phyloP scores from a whole-genome alignment of 2,329 filamentous ascomycete genomes.

The Trichoderma sp. region DNA sequence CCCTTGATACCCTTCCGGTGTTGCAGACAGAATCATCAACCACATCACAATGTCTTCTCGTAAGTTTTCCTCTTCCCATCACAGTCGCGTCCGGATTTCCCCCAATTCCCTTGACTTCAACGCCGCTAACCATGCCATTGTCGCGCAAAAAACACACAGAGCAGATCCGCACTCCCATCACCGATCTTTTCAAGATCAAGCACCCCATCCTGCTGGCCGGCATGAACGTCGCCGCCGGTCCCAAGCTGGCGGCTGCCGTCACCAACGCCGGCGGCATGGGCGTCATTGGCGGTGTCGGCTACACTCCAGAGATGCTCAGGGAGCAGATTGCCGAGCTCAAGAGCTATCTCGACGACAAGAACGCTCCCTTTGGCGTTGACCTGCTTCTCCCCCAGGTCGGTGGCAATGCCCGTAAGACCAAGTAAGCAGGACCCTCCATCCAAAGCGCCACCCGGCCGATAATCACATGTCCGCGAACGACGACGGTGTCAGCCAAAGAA shows the following conservation, averaged over 20 bases:
- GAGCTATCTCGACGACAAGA: constrained; percentile 81
- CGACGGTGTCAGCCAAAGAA: background rate
- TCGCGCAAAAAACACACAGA: constrained; percentile 26
- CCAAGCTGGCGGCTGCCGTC: constrained; percentile 92
- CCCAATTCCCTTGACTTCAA: background rate
- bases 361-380: constrained; percentile 92
- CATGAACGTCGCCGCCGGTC: constrained; percentile 98
- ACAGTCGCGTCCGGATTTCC: background rate
- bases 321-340: constrained; percentile 97
- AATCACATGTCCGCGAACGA: constrained; percentile 25
- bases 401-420: constrained; percentile 91
- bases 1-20: constrained; percentile 22
- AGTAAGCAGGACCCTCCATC: constrained; percentile 44
- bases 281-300: constrained; percentile 92
- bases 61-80: constrained; percentile 39
- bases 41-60: constrained; percentile 67
- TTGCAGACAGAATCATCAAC: constrained; percentile 18
- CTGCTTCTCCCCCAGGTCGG: constrained; percentile 92
- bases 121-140: constrained; percentile 6
- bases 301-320: constrained; percentile 94
- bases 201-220: constrained; percentile 93
- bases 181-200: constrained; percentile 96
- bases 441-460: background rate
- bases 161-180: constrained; percentile 80
- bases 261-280: constrained; percentile 95